phyloP scores from a whole-genome alignment of 2,329 filamentous ascomycete species.

The Penicillium sp. region DNA sequence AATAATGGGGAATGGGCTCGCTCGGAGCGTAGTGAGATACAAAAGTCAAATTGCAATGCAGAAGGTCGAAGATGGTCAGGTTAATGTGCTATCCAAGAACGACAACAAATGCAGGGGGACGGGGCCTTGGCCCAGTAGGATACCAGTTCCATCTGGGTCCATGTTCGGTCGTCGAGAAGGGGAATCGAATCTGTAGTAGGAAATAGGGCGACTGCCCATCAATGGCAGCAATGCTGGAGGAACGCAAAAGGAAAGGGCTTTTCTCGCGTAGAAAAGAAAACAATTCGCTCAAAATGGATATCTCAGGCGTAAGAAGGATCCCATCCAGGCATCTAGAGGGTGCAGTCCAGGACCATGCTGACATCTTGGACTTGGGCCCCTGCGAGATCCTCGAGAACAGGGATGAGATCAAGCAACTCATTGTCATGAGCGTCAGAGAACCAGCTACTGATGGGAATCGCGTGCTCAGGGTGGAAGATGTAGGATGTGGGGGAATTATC shows the following conservation, averaged over 20 bases:
- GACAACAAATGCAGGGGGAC: constrained; percentile 21
- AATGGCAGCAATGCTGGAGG: constrained; percentile 15
- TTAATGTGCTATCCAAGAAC: constrained; percentile 9
- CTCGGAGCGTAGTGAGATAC: constrained; percentile 21
- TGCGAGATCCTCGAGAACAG: constrained; percentile 94
- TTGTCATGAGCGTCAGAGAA: constrained; percentile 99
- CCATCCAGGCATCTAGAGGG: constrained; percentile 50
- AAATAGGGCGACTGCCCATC: constrained; percentile 8
- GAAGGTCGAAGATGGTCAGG: constrained; percentile 14
- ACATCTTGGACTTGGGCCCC: constrained; percentile 87
- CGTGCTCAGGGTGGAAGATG: constrained; percentile 98
- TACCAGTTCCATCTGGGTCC: constrained; percentile 23
- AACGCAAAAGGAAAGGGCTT: constrained; percentile 18
- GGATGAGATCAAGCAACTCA: constrained; percentile 94
- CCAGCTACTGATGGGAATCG: constrained; percentile 99
- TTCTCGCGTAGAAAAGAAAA: constrained; percentile 24
- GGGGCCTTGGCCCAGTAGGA: constrained; percentile 13
- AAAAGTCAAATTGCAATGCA: constrained; percentile 17
- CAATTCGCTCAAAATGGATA: constrained; percentile 29
- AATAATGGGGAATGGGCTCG: constrained; percentile 14
- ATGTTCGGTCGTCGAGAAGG: constrained; percentile 12
- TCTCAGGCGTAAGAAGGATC: constrained; percentile 30
- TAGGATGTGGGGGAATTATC: constrained; percentile 99
- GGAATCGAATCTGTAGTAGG: constrained; percentile 12
- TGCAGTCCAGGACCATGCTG: constrained; percentile 92